Evolutionary conservation across 164 flowering plant genomes (phyloP), one percentile per base, ranked within the genome.

Genomic region (Litsea cubeba): DNA sequence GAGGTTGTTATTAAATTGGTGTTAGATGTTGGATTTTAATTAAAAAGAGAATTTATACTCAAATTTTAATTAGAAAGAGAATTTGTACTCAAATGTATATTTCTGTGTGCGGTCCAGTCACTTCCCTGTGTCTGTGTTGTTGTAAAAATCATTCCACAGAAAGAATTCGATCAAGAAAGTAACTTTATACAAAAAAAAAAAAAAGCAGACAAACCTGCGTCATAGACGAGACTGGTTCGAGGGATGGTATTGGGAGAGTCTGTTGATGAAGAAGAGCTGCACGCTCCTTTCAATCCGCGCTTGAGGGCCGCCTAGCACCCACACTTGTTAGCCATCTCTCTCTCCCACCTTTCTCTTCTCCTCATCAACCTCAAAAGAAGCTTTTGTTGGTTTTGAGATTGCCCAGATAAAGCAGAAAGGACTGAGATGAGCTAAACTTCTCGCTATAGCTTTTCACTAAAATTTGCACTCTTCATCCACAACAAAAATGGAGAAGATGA

Each of bases 141-240:
- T n/a, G n/a, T n/a, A n/a, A 35, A 35, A 35, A 35, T 35, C 40
- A 35, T 35, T 35, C 40, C 40, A 35, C 40, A 5, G 7, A 35
- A 35, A 5, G 58, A 54, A 18, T 54, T 54, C 5, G 4, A 54
- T 18, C 58, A 54, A 54, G 58, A 15, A 54, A 54, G 58, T 3
- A 54, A 54, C 18, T 54, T 14, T 14, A 54, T 54, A 14, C 14
- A 3, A 14, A 15, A n/a, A 10, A 62, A 76, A 6, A 40, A 66
- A 63, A 49, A 11, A 35, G 26, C 49, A 7, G 28, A 20, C 1
- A 54, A 71, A 89, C 96, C 97, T 76, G 95, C 90, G 82, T 94
- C 97, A 83, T 90, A 88, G 67, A 92, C 96, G 69, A 91, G 88
- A 76, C 94, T 91, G 66, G 90, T 87, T 68, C 94, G 82, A 71